A percentile compares a stretch with the other conserved stretches of the same genome.
phyloP scores from a whole-genome alignment of 805 yeast genomes.

The Metschnikowia lunata region DNA sequence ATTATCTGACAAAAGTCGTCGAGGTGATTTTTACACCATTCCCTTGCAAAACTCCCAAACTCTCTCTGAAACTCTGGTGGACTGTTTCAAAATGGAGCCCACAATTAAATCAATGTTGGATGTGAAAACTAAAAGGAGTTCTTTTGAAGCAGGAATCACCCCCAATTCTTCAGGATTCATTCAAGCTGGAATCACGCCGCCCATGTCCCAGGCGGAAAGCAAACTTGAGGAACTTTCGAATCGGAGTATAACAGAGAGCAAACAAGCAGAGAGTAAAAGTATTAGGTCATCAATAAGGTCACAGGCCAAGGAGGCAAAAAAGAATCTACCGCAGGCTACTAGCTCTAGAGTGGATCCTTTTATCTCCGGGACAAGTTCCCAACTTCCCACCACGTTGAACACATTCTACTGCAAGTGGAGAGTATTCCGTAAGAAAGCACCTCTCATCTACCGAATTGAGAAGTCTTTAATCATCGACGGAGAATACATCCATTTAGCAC shows the following conservation, averaged over 20 bases:
- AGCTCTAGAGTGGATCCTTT: conserved; percentile 18
- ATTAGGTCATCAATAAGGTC: not conserved
- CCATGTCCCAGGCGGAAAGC: conserved; percentile 18
- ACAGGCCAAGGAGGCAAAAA: not conserved
- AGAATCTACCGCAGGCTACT: not conserved
- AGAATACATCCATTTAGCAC: conserved; percentile 85
- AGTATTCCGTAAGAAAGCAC: conserved; percentile 85
- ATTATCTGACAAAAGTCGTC: not conserved
- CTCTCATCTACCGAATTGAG: conserved; percentile 75
- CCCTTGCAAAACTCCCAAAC: conserved; percentile 8
- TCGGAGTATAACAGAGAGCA: not conserved
- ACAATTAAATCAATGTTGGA: conserved; percentile 13
- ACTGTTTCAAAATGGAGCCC: conserved; percentile 20
- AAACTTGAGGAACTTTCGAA: conserved; percentile 9
- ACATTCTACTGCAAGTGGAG: conserved; percentile 77
- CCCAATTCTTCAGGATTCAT: conserved; percentile 24
- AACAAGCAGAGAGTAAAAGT: not conserved
- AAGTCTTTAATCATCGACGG: conserved; percentile 87
- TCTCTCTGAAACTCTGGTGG: conserved; percentile 8
- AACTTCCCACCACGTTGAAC: conserved; percentile 33
- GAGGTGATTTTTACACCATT: not conserved
- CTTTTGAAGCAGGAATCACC: conserved; percentile 24
- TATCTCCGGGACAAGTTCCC: conserved; percentile 8
- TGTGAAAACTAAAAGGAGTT: conserved; percentile 8
- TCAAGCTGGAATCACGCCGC: conserved; percentile 23